These are phyloP conservation scores for Hemileccinum impolitum DNA, from an alignment of 768 basidiomycete species.

Conservation along the genomic window DNA sequence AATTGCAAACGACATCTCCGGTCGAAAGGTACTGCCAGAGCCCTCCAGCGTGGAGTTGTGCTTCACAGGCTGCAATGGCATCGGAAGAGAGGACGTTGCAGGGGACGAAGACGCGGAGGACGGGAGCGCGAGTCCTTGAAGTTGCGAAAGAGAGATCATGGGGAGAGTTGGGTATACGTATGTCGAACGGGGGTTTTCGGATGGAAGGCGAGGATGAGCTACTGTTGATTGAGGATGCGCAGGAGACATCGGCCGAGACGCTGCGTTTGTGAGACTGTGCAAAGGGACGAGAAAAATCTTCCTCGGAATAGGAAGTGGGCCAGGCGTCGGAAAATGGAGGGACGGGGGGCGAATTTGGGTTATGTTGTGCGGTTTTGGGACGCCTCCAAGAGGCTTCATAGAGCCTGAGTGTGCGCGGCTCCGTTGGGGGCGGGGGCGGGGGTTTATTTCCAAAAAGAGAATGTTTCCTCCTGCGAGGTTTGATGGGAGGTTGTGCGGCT, in stretches of 20 bases:
- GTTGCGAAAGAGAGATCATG: conserved; percentile 65
- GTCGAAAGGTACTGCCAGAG: conserved; percentile 75
- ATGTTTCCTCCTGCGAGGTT: conserved; percentile 17
- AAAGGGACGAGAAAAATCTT: conserved; percentile 34
- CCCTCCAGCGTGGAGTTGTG: conserved; percentile 61
- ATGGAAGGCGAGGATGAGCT: conserved; percentile 23
- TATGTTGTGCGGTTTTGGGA: conserved; percentile 12
- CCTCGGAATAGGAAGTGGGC: conserved; percentile 36
- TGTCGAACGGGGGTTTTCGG: conserved; percentile 14
- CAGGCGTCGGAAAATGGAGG: conserved; percentile 21
- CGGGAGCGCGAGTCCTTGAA: conserved; percentile 62
- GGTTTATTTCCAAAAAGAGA: conserved; percentile 40
- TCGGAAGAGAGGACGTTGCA: conserved; percentile 48
- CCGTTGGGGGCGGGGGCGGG: conserved; percentile 45
- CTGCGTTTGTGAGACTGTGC: conserved; percentile 39
- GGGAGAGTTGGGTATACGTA: conserved; percentile 33
- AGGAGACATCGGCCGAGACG: conserved; percentile 43
- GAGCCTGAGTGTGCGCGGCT: conserved; percentile 43
- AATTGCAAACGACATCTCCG: conserved; percentile 77
- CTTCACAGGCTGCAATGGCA: conserved; percentile 57
- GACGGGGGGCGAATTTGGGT: neutral
- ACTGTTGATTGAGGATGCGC: conserved; percentile 35
- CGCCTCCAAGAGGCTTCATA: conserved; percentile 53
- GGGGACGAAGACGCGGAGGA: conserved; percentile 73
- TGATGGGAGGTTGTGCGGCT: conserved; percentile 9